Base-by-base conservation (phyloP, 2,329 filamentous ascomycete species). In the Basipetospora chlamydospora region DNA sequence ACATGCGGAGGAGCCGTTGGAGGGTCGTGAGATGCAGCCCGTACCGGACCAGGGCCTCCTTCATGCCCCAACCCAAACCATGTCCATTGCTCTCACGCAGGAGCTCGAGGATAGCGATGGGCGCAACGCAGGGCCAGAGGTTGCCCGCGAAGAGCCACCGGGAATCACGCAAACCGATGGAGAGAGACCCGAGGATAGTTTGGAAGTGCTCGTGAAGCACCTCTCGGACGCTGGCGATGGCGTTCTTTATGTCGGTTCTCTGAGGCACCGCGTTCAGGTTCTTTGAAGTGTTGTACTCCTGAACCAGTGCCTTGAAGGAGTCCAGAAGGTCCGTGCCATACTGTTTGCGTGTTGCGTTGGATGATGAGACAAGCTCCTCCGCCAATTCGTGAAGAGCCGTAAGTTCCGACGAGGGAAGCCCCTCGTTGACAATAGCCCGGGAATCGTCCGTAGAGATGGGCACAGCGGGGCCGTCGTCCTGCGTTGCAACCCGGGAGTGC, bases 71-170 rank as follows among this genome's bases (percentile, higher is more conserved):
- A 0, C 59, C 55, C 10, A 66, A 60, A 0, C 8, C 9, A 1
- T 30, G 20, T 1, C 41, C 41, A 0, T 43, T 37, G 3, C 28
- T 9, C 37, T 41, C 0, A 6, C 63, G 55, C 0, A 76, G 48
- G 25, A 66, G 62, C 29, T 64, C 58, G 0, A 76, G 57, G 1
- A 73, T 41, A 0, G 61, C 51, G 0, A 59, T 38, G 0, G 51
- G 52, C 0, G 61, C 66, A 3, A 64, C 41, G 2, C 50, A 54
- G 0, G 70, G 70, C 60, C 63, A 69, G 0, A 71, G 47, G 0
- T 56, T 48, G 0, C 55, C 61, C 0, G 44, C 18, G 8, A 49
- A 40, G 0, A 70, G 56, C 66, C 66, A 71, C 2, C 41, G 35
- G 5, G 53, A 43, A 7, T 29, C n/a, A n/a, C n/a, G n/a, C n/a